These are phyloP conservation scores for Galerina sulciceps DNA, from an alignment of 768 basidiomycete genomes.

Conservation along the genomic window DNA sequence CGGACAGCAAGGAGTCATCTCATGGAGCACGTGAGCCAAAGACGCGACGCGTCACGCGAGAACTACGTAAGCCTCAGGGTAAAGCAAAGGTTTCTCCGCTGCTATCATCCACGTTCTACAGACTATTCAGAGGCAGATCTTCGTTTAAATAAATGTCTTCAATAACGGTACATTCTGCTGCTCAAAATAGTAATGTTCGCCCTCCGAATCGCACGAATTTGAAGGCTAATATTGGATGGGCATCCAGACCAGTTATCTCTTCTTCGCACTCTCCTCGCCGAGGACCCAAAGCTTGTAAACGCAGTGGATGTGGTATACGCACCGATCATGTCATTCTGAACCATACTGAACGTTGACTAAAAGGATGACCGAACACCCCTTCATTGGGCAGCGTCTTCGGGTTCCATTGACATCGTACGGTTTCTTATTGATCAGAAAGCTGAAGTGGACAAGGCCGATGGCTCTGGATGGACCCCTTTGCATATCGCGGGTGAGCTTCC, in stretches of 20 bases:
- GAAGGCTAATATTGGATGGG: neutral
- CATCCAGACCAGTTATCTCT: constrained; percentile 68
- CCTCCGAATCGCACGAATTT: neutral
- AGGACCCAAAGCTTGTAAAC: constrained; percentile 66
- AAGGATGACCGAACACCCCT: constrained; percentile 82
- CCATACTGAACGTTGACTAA: constrained; percentile 8
- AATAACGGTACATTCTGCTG: constrained; percentile 64
- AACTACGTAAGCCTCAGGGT: constrained; percentile 18
- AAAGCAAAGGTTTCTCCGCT: neutral
- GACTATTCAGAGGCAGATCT: neutral
- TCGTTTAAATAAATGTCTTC: constrained; percentile 39
- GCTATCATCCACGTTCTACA: neutral
- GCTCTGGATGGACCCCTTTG: constrained; percentile 75
- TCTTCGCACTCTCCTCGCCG: constrained; percentile 65
- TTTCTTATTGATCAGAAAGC: constrained; percentile 75
- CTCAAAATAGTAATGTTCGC: constrained; percentile 59
- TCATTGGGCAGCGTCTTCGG: constrained; percentile 86
- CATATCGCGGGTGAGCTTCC: constrained; percentile 70
- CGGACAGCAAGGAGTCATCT: neutral
- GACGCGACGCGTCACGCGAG: constrained; percentile 28
- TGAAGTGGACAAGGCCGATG: constrained; percentile 69
- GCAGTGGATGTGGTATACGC: constrained; percentile 60
- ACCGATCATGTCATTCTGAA: constrained; percentile 7
- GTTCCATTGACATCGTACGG: constrained; percentile 65
- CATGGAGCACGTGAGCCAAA: constrained; percentile 12